Conservation (phyloP, 2,329 filamentous ascomycete genomes). For the Paecilomyces sp. region DNA sequence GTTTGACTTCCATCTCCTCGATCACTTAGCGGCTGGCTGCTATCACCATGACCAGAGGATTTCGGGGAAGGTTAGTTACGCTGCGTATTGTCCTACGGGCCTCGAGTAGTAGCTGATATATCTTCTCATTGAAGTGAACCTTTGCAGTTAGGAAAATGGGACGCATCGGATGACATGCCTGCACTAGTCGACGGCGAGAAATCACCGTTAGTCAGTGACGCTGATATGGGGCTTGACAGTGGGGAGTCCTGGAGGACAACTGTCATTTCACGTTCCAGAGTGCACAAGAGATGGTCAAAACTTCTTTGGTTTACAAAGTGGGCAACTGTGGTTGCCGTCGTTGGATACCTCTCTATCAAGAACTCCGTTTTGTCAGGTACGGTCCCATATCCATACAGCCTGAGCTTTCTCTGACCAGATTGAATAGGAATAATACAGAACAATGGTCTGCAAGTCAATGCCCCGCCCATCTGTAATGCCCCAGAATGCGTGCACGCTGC, state of each 20-base stretch:
- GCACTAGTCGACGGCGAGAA: not conserved
- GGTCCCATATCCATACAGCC: not conserved
- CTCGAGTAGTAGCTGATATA: not conserved
- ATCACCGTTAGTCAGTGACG: not conserved
- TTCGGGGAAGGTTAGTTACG: not conserved
- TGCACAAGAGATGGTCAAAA: not conserved
- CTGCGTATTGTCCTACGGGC: not conserved
- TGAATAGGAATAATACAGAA: not conserved
- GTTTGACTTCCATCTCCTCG: not conserved
- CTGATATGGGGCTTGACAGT: not conserved
- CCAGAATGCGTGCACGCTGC: slow-evolving; percentile 58
- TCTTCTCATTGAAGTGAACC: not conserved
- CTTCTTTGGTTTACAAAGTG: not conserved
- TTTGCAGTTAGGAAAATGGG: not conserved
- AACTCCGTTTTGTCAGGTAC: not conserved
- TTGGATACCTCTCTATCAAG: not conserved
- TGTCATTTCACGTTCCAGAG: not conserved
- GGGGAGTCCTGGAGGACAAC: not conserved
- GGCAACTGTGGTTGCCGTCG: not conserved
- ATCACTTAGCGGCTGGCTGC: not conserved
- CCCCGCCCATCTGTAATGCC: slow-evolving; percentile 43
- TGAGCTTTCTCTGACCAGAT: not conserved
- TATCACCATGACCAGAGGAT: not conserved
- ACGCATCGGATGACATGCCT: not conserved
- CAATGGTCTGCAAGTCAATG: slow-evolving; percentile 9